Percentiles rank a stretch among this genome's conserved stretches.
Conservation (phyloP, 176 grass and related monocot genomes). For the Phyllostachys edulis region DNA sequence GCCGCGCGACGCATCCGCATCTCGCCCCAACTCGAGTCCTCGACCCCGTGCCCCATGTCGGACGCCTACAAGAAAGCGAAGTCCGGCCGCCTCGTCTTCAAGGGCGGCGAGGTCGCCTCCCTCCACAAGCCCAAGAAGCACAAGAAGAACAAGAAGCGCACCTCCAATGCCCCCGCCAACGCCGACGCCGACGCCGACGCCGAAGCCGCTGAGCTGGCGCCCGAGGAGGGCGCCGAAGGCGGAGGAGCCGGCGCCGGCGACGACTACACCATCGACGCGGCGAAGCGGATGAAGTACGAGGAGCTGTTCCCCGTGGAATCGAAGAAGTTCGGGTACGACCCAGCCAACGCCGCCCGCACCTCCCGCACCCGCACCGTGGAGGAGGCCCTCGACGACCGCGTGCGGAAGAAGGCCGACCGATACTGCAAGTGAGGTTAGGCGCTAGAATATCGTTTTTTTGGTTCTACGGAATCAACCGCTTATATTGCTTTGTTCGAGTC, state of each 20-base stretch:
- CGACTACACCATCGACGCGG: slow-evolving; percentile 94
- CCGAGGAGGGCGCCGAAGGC: slow-evolving; percentile 22
- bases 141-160: slow-evolving; percentile 67
- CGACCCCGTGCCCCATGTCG: slow-evolving; percentile 43
- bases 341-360: slow-evolving; percentile 60
- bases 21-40: background rate
- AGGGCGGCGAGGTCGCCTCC: slow-evolving; percentile 90
- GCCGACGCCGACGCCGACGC: slow-evolving; percentile 29
- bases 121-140: slow-evolving; percentile 81
- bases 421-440: slow-evolving; percentile 94
- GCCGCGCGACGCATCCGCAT: background rate
- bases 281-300: slow-evolving; percentile 98
- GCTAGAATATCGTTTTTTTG: slow-evolving; percentile 43
- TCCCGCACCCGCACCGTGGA: slow-evolving; percentile 58
- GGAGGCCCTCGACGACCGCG: slow-evolving; percentile 92
- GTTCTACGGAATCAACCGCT: background rate
- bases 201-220: background rate
- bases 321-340: slow-evolving; percentile 89
- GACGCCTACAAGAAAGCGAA: slow-evolving; percentile 86
- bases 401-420: slow-evolving; percentile 96
- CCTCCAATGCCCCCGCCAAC: slow-evolving; percentile 30
- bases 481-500: background rate
- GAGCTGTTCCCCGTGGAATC: slow-evolving; percentile 93
- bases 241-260: slow-evolving; percentile 37
- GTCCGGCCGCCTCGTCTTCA: slow-evolving; percentile 85